Percentiles rank a stretch among this genome's conserved stretches.
phyloP scores from a whole-genome alignment of 2,329 filamentous ascomycete genomes.

The Epichloe gansuensis region DNA sequence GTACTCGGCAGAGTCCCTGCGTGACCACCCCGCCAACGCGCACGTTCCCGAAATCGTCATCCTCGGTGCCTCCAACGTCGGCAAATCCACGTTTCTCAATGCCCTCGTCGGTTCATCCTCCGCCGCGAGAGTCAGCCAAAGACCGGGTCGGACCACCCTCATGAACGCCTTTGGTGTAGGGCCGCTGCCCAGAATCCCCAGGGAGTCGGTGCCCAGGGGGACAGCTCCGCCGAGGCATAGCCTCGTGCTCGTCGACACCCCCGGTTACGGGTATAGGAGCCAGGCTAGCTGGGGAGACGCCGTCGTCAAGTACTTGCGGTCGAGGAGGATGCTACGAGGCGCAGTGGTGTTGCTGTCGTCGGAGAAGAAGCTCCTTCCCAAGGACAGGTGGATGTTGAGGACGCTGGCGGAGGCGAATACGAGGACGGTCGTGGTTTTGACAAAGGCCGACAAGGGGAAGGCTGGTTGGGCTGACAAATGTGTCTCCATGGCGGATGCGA shows the following conservation, averaged over 20 bases:
- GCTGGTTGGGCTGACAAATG: constrained; percentile 18
- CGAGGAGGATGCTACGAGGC: constrained; percentile 34
- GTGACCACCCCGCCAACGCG: constrained; percentile 37
- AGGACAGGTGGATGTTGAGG: constrained; percentile 34
- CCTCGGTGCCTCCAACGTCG: constrained; percentile 78
- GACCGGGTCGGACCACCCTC: constrained; percentile 38
- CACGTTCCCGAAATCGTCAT: constrained; percentile 54
- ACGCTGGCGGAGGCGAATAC: constrained; percentile 32
- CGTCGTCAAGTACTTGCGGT: constrained; percentile 36
- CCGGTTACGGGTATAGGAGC: constrained; percentile 36
- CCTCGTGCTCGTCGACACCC: constrained; percentile 38
- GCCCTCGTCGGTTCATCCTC: constrained; percentile 46
- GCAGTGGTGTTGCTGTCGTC: constrained; percentile 41
- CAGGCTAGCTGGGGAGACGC: constrained; percentile 38
- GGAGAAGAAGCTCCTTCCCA: constrained; percentile 36
- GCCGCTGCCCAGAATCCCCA: constrained; percentile 19
- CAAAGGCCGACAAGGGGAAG: constrained; percentile 41
- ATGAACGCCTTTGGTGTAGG: constrained; percentile 46
- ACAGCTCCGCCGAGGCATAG: constrained; percentile 32
- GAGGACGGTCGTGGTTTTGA: constrained; percentile 37
- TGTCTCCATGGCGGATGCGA: constrained; percentile 12
- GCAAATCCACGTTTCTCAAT: constrained; percentile 82
- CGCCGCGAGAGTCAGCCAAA: constrained; percentile 36
- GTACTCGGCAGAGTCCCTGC: constrained; percentile 36
- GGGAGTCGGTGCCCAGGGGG: constrained; percentile 16